Evolutionary conservation across 2,329 filamentous ascomycete species (phyloP), one percentile per base, ranked within the genome.

Genomic region (Cryphonectria parasitica): DNA sequence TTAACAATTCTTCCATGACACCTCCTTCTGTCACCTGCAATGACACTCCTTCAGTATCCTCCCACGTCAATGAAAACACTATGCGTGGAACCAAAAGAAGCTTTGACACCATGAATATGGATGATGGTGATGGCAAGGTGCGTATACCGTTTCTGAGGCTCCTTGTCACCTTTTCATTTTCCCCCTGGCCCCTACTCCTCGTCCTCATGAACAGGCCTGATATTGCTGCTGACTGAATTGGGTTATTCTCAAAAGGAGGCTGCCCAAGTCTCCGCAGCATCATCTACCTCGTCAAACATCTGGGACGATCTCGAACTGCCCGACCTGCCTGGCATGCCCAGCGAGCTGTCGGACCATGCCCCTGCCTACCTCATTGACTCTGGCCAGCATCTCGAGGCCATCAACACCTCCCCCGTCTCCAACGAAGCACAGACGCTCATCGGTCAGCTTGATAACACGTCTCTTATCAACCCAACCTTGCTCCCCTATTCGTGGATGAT

Each of bases 401-500:
- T 8, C 4, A 11, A 19, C 22, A 8, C 10, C 13, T 8, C 61
- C 15, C 11, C 10, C 13, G 10, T 17, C 6, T 58, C 39, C 61
- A 45, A 13, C n/a, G 6, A 62, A 25, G 39, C 3, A 5, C 11
- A 64, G 61, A 45, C 13, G 22, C 22, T n/a, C 22, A 13, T 11
- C n/a, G 28, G 15, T 10, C 31, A n/a, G 4, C 25, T 45, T 39
- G 6, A 39, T 5, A 8, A 28, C 61, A 10, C n/a, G n/a, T 64
- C 36, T 5, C 2, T 28, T 19, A 28, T 60, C 11, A 25, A 64
- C 10, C 36, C 36, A 39, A 5, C 19, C n/a, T 28, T 2, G 15
- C 54, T 66, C 3, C 66, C 66, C 34, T 69, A 66, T 25, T 69
- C 66, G 34, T 71, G 62, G 66, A 69, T 69, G 66, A 13, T 63